Evolutionary conservation across 306 rosid genomes (phyloP).

Genomic region (Cucumis cinereus): DNA sequence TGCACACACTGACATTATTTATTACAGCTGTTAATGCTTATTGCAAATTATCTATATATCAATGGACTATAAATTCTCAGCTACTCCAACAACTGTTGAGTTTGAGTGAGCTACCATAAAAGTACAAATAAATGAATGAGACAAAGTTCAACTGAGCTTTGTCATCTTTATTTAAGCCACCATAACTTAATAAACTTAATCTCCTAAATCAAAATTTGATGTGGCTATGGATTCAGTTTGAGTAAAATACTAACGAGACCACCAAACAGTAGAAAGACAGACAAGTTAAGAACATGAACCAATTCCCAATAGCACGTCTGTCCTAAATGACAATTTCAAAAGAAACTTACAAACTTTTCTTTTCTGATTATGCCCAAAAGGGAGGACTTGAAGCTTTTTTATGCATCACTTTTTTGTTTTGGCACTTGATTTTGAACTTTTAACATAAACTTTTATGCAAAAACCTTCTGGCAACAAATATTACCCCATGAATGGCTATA

Average conservation of each 20-base stretch:
- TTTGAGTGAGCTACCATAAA: neutral
- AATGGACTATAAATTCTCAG: neutral
- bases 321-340: neutral
- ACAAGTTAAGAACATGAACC: neutral
- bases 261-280: neutral
- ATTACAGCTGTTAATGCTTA: neutral
- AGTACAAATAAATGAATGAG: neutral
- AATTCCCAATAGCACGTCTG: neutral
- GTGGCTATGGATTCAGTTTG: neutral
- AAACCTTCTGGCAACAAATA: neutral
- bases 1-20: neutral
- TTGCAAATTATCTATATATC: neutral
- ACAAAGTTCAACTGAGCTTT: neutral
- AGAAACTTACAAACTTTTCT: neutral
- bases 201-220: neutral
- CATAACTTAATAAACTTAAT: neutral
- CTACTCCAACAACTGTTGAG: neutral
- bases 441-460: neutral
- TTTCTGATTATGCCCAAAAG: neutral
- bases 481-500: neutral
- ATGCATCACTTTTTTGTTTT: neutral
- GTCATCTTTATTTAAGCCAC: neutral
- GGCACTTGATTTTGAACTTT: neutral
- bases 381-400: neutral
- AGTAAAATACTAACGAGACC: neutral